Conservation (phyloP, 73 alveolate species). For the Tetrahymena malaccensis region DNA sequence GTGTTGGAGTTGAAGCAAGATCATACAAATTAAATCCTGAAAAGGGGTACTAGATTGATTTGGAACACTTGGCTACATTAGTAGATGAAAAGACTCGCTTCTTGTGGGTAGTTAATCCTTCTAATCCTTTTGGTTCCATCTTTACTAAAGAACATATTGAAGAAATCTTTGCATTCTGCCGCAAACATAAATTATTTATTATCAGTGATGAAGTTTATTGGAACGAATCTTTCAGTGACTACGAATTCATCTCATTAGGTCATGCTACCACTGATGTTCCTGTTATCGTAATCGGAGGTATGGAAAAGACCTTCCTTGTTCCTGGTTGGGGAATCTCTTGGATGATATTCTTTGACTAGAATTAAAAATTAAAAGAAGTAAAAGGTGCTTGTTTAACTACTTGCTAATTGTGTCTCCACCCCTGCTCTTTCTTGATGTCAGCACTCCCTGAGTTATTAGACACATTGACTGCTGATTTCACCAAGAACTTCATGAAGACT, state of each 20-base stretch:
- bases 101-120: slow-evolving; percentile 65
- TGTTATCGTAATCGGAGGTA: slow-evolving; percentile 49
- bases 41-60: slow-evolving; percentile 62
- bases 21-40: slow-evolving; percentile 65
- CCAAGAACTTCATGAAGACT: slow-evolving; percentile 34
- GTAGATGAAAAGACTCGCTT: slow-evolving; percentile 60
- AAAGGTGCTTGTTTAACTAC: slow-evolving; percentile 35
- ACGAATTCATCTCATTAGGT: slow-evolving; percentile 27
- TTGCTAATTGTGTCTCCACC: slow-evolving; percentile 57
- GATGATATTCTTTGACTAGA: slow-evolving; percentile 63
- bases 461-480: slow-evolving; percentile 39
- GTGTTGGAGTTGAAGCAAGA: slow-evolving; percentile 41
- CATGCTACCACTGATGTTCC: slow-evolving; percentile 47
- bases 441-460: slow-evolving; percentile 54
- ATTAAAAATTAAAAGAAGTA: slow-evolving; percentile 50
- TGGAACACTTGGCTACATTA: slow-evolving; percentile 33
- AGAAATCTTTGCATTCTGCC: slow-evolving; percentile 55
- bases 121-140: slow-evolving; percentile 82
- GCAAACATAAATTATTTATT: slow-evolving; percentile 48
- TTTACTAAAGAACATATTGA: slow-evolving; percentile 55
- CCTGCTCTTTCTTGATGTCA: slow-evolving; percentile 45
- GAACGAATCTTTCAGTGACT: slow-evolving; percentile 47
- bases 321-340: slow-evolving; percentile 90
- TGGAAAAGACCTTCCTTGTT: slow-evolving; percentile 66
- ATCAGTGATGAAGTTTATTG: slow-evolving; percentile 79